Base-by-base conservation (phyloP, 2,329 filamentous ascomycete species). In the Xylariaceae sp. region DNA sequence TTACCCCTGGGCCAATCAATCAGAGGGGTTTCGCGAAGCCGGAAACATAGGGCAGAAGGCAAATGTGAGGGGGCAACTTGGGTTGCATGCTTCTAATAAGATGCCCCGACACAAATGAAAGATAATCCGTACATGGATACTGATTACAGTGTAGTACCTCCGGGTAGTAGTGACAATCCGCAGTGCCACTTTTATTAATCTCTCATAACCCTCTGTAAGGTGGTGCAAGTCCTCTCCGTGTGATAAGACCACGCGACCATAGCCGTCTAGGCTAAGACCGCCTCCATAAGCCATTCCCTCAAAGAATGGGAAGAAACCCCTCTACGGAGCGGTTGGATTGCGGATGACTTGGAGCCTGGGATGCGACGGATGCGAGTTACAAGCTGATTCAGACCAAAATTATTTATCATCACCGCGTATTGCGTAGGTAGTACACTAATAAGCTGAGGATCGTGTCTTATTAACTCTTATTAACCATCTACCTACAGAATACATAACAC, bases 381-480 rank as follows among this genome's bases (percentile, higher is more conserved):
- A 41, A 49, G 49, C 26, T 22, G 15, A 22, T 40, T 41, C 48
- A 40, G 44, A 43, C 34, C 41, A 47, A 51, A n/a, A n/a, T n/a
- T n/a, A n/a, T 48, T 47, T 50, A 47, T 29, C 40, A 57, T 41
- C 55, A 53, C 53, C n/a, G n/a, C n/a, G n/a, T n/a, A n/a, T n/a
- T n/a, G n/a, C n/a, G n/a, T 34, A 34, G 3, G 9, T 26, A 15
- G 12, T 34, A 15, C 13, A 15, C 30, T 34, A 12, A 34, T 58
- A 53, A 55, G 55, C 53, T 44, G 44, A 50, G n/a, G n/a, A n/a
- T n/a, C n/a, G n/a, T n/a, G n/a, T n/a, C n/a, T n/a, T 30, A 46
- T 52, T 32, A 19, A n/a, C n/a, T 15, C 8, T 34, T 34, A 15
- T 34, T 10, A 12, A 10, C 13, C 30, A 43, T 13, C 26, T 49